Percentiles rank a stretch among this genome's conserved stretches.
Conservation (phyloP, 805 yeast species). For the Candida koratica region DNA sequence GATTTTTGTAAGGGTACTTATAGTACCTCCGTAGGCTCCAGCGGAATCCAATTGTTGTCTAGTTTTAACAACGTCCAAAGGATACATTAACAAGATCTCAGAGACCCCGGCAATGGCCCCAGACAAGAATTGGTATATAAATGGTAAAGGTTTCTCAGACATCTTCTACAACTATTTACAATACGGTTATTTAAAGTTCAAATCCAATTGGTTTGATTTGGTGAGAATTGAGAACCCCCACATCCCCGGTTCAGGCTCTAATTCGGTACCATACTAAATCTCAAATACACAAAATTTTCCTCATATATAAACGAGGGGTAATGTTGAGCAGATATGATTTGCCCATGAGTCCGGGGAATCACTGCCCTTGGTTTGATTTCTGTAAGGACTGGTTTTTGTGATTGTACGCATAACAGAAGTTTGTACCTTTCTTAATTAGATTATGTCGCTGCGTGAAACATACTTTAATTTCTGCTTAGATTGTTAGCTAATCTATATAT, state of each 20-base stretch:
- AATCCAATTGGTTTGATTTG: slow-evolving; percentile 4
- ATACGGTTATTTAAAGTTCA: not conserved
- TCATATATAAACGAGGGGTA: too few species aligned
- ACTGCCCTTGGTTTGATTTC: too few species aligned
- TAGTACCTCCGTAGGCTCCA: slow-evolving; percentile 74
- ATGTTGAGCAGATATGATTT: too few species aligned
- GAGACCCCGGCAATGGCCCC: slow-evolving; percentile 98
- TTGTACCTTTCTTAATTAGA: too few species aligned
- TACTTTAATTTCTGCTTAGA: too few species aligned
- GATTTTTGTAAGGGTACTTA: slow-evolving; percentile 81
- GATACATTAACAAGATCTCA: slow-evolving; percentile 93
- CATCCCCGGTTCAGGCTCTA: slow-evolving; percentile 5
- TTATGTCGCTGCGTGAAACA: too few species aligned
- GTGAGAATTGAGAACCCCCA: slow-evolving; percentile 5
- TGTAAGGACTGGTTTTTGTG: too few species aligned
- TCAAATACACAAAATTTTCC: too few species aligned
- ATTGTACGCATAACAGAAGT: too few species aligned
- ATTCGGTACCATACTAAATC: too few species aligned
- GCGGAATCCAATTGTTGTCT: slow-evolving; percentile 74
- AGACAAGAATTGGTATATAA: slow-evolving; percentile 81
- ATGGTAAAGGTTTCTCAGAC: slow-evolving; percentile 52
- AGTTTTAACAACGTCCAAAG: slow-evolving; percentile 94
- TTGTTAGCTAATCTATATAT: too few species aligned
- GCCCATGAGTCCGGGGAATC: too few species aligned
- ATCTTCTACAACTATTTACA: slow-evolving; percentile 8